Base-by-base conservation (phyloP, 2,329 filamentous ascomycete species). In the Aureobasidium vineae region DNA sequence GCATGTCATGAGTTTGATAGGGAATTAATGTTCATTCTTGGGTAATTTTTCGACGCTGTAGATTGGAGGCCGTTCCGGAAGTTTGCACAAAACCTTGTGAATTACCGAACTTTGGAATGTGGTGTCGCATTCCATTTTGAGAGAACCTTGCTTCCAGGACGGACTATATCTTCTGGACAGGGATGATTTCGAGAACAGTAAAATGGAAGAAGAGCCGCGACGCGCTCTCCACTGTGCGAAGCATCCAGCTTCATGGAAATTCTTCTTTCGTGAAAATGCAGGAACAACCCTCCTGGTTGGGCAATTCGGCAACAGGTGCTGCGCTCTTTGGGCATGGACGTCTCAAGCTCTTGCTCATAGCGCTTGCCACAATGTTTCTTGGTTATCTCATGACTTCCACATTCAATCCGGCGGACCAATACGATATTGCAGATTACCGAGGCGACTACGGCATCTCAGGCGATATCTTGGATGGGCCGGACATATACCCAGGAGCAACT, bases 381-480 rank as follows among this genome's bases (percentile, higher is more conserved):
- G 75, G 75, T 1, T 76, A 73, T 70, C 68, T 72, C 38, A 53
- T 75, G 6, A 76, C 74, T 19, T 71, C 72, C 15, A 69, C 67
- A 1, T 66, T 76, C 38, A 71, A 70, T 5, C 68, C 43, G 6
- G 68, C 63, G 6, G 57, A 69, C 2, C 21, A 63, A n/a, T 54
- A 66, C 5, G 63, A 63, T 8, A 36, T 67, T 5, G 65, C 31
- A 38, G 45, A 26, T 11, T 49, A 33, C 19, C 50, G 33, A 16
- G 43, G 60, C 10, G 59, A 66, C 1, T 70, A 72, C 40, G 69
- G 71, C 38, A 49, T 66, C 7, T 70, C 69, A 13, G 66, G 65
- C 19, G 71, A 67, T 5, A 68, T 74, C 8, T 66, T 74, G 23
- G 66, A 67, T 16, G 72, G 72, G 52, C 72, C 73, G 0, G 68